Base-by-base conservation (phyloP, 2,329 filamentous ascomycete genomes). In the Rasamsonia emersonii region DNA sequence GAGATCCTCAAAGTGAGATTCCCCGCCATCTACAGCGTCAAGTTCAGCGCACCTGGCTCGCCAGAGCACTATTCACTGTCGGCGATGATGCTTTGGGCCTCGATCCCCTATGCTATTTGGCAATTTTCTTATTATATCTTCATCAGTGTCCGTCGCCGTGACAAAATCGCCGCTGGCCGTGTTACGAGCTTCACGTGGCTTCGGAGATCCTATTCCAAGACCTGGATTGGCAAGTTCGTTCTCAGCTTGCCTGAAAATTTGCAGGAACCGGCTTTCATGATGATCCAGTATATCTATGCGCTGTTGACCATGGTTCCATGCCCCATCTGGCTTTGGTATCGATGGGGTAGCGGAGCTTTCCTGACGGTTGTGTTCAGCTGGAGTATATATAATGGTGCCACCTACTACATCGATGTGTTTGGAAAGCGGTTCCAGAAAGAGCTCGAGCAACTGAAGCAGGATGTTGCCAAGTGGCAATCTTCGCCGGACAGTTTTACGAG, bases 111-210 rank as follows among this genome's bases (percentile, higher is more conserved):
- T 52, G 77, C 83, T 2, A 50, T 94, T 50, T 98, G 91, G 91
- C 91, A 98, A 59, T 65, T 95, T 2, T 67, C 70, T 29, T 98
- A 98, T 62, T 93, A 96, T 63, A 81, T 94, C 56, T 75, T 95
- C 46, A 98, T 98, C 60, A 94, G 86, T 1, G 83, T 96, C 21
- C 83, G 91, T 25, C 82, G 89, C n/a, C 77, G 83, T 33, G 86
- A 94, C 36, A 89, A 96, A 67, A 98, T 98, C 51, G 86, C 86
- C 5, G 91, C 91, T 10, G 91, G 91, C 9, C 81, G 89, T 3
- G 91, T 89, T 4, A 98, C 91, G 1, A 94, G 86, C 9, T 98
- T 95, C 58, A 98, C 91, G 30, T 98, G 91, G 91, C 73, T 98
- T 32, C 83, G 88, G 39, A 81, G 77, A 47, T 93, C 86, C 1